Evolutionary conservation across 352 stramenopile species (phyloP).

Genomic region (Phytophthora aleatoria): DNA sequence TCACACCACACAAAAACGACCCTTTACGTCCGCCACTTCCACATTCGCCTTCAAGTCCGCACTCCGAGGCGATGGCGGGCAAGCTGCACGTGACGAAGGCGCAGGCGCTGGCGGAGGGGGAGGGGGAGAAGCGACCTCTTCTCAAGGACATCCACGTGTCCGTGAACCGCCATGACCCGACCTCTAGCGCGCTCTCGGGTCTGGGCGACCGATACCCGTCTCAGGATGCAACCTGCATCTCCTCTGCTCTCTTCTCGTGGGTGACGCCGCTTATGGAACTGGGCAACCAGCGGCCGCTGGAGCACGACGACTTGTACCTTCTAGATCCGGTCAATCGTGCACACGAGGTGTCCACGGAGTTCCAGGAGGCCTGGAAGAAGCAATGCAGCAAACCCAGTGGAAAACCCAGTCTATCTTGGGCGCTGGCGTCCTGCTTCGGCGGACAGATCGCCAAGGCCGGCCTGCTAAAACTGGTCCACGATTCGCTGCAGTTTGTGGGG

Average conservation of each 20-base stretch:
- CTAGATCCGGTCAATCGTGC: conserved; percentile 62
- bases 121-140: conserved; percentile 35
- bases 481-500: conserved; percentile 61
- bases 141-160: conserved; percentile 33
- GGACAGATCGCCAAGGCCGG: conserved; percentile 52
- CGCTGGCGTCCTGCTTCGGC: conserved; percentile 51
- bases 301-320: conserved; percentile 74
- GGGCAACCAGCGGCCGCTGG: conserved; percentile 64
- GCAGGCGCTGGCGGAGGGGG: conserved; percentile 11
- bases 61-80: conserved; percentile 24
- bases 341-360: conserved; percentile 39
- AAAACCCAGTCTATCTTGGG: conserved; percentile 51
- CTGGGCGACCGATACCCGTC: conserved; percentile 60
- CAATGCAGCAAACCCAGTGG: conserved; percentile 27
- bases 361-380: conserved; percentile 47
- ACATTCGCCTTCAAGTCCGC: conserved; percentile 15
- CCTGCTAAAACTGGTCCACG: conserved; percentile 61
- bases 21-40: conserved; percentile 17
- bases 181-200: conserved; percentile 15
- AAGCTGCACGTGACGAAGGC: conserved; percentile 32
- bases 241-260: conserved; percentile 77
- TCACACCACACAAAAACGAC: conserved; percentile 1
- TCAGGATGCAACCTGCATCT: conserved; percentile 57
- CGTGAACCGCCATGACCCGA: conserved; percentile 14
- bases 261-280: conserved; percentile 78